Evolutionary conservation across 2,329 filamentous ascomycete species (phyloP).

Genomic region (Fusarium multiceps): DNA sequence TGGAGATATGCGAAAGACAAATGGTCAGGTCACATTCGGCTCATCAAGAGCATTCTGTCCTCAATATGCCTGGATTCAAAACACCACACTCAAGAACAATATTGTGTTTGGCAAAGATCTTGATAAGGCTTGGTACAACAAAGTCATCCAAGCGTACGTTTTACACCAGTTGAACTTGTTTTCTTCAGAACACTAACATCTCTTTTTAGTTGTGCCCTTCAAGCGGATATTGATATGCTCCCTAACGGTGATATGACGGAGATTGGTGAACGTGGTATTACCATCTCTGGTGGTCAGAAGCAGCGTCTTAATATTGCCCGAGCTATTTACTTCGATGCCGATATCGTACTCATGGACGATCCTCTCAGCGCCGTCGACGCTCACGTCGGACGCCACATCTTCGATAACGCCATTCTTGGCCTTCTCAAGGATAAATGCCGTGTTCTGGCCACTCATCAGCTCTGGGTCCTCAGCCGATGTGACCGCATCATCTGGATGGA

Average conservation of each 20-base stretch:
- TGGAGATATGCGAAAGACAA: slow-evolving; percentile 90
- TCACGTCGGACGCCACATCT: slow-evolving; percentile 79
- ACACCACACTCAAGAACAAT: slow-evolving; percentile 86
- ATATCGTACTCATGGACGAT: slow-evolving; percentile 76
- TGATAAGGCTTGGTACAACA: slow-evolving; percentile 81
- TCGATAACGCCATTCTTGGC: slow-evolving; percentile 93
- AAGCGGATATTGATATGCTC: slow-evolving; percentile 91
- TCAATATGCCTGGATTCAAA: slow-evolving; percentile 98
- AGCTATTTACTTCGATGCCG: slow-evolving; percentile 76
- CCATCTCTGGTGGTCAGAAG: slow-evolving; percentile 94
- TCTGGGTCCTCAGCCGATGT: slow-evolving; percentile 90
- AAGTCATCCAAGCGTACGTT: slow-evolving; percentile 79
- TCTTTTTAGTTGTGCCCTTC: slow-evolving; percentile 75
- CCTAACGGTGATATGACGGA: slow-evolving; percentile 89
- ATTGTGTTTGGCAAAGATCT: slow-evolving; percentile 88
- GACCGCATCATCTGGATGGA: slow-evolving; percentile 96
- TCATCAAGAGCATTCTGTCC: slow-evolving; percentile 90
- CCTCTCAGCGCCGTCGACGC: slow-evolving; percentile 76
- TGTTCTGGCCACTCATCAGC: slow-evolving; percentile 92
- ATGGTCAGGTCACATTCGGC: slow-evolving; percentile 78
- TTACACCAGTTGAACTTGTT: background rate
- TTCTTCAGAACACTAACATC: background rate
- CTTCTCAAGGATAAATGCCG: slow-evolving; percentile 89
- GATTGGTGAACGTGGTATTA: slow-evolving; percentile 95
- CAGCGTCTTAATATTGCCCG: slow-evolving; percentile 94